Evolutionary conservation across 495 filamentous ascomycete genomes (phyloP), one percentile per base, ranked within the genome.

Genomic region (Durotheca rogersii): DNA sequence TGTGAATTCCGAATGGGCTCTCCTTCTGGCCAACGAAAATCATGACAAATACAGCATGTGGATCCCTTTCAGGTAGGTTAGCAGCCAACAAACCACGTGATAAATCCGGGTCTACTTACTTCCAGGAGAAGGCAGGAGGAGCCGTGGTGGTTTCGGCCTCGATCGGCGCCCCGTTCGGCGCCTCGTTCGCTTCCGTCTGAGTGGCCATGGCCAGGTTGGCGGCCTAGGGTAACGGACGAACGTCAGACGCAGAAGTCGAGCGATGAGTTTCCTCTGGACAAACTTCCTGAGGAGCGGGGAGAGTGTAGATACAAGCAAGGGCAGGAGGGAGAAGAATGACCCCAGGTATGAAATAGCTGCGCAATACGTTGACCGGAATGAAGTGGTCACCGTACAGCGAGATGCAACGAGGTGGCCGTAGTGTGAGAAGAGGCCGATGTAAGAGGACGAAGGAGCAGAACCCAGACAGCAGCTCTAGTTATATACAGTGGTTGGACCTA

Each of bases 21-120:
- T 75, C 71, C 1, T 78, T 67, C 10, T 67, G 59, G n/a, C 78
- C 76, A 20, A 79, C 71, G 1, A 80, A 57, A 44, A 74, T 61
- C 23, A 79, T 75, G 30, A 74, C 73, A 41, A 80, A 78, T 15
- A 76, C 65, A 0, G 76, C 71, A 45, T 81, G 78, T n/a, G 76
- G 72, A 6, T 74, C 57, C 14, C 78, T 81, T 44, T 21, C n/a
- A 3, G 17, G 18, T 1, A 46, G 7, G 15, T 53, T 51, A 58
- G 45, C 37, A 41, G 41, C 17, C 11, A 48, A 47, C 11, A 11
- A 17, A 29, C 3, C 10, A 29, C 18, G 7, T n/a, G 9, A 11
- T 9, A 40, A 32, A 34, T 2, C 4, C n/a, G n/a, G n/a, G 15
- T 18, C 37, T 21, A 58, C 62, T 58, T 54, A 65, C 62, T 60